A percentile compares a stretch with the other conserved stretches of the same genome.
Conservation (phyloP, 345 rosid species). For the Brassica rapa region DNA sequence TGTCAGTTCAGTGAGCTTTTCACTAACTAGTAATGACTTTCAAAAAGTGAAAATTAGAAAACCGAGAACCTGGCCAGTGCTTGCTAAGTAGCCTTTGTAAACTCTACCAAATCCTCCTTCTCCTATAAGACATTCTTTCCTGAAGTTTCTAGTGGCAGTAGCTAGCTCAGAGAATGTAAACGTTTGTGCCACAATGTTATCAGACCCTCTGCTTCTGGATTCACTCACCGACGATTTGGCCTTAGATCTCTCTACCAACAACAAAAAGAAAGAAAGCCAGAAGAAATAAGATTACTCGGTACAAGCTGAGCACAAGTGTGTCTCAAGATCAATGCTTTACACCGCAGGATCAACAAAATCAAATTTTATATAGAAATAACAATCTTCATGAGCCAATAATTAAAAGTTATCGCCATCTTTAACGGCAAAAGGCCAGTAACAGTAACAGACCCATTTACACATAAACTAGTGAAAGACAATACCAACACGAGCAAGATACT, state of each 20-base stretch:
- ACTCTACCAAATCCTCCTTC: conserved; percentile 95
- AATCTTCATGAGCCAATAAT: background rate
- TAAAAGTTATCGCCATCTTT: background rate
- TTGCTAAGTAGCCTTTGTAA: conserved; percentile 70
- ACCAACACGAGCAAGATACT: background rate
- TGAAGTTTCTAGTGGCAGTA: conserved; percentile 75
- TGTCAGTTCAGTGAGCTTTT: background rate
- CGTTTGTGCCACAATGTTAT: conserved; percentile 64
- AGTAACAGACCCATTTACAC: conserved; percentile 2
- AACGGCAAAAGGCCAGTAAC: background rate
- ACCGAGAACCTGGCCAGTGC: conserved; percentile 58
- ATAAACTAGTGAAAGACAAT: background rate
- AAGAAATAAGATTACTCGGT: background rate
- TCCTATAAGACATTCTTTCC: conserved; percentile 76
- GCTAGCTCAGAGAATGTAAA: conserved; percentile 80
- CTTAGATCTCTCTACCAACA: conserved; percentile 49
- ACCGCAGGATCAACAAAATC: background rate
- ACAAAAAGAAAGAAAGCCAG: conserved; percentile 5
- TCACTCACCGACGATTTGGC: conserved; percentile 39
- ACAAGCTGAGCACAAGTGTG: background rate
- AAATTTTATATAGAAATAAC: background rate
- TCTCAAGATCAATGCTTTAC: conserved; percentile 15
- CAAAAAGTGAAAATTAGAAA: background rate
- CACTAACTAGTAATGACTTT: background rate
- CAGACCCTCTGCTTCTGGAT: conserved; percentile 53